Conservation (phyloP, 805 yeast species). For the Hanseniaspora taiwanica region DNA sequence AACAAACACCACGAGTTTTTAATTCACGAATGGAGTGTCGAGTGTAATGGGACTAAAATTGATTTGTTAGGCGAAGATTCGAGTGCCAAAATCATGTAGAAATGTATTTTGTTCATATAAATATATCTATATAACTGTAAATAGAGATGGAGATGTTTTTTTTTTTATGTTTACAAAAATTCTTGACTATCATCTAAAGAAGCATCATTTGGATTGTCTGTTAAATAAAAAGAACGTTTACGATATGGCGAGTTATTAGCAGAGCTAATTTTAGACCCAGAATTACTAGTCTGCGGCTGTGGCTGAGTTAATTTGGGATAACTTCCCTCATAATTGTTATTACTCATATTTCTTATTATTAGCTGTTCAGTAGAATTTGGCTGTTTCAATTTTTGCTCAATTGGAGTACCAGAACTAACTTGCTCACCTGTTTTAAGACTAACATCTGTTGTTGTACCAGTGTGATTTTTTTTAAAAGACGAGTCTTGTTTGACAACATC, state of each 20-base stretch:
- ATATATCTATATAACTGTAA: too few relatives aligned
- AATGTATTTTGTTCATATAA: too few relatives aligned
- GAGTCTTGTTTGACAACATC: too few relatives aligned
- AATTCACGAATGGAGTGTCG: constrained; percentile 51
- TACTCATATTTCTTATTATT: neutral
- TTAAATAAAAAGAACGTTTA: neutral
- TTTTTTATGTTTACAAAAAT: neutral
- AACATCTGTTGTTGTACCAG: too few relatives aligned
- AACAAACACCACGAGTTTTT: constrained; percentile 42
- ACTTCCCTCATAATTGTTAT: neutral
- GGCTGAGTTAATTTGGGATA: neutral
- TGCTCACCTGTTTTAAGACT: too few relatives aligned
- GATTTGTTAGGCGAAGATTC: constrained; percentile 15
- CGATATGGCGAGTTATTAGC: neutral
- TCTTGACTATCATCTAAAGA: constrained; percentile 1
- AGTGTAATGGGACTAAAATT: constrained; percentile 32
- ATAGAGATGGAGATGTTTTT: too few relatives aligned
- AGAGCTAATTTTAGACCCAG: too few relatives aligned
- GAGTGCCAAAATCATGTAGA: neutral
- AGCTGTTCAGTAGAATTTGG: neutral
- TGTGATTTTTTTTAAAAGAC: too few relatives aligned
- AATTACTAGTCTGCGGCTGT: too few relatives aligned
- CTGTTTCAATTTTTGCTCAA: neutral
- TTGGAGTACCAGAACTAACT: neutral
- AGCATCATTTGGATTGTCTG: neutral